Percentiles rank a stretch among this genome's conserved stretches.
Conservation (phyloP, 169 alveolate genomes). For the Cyclospora cayetanensis region DNA sequence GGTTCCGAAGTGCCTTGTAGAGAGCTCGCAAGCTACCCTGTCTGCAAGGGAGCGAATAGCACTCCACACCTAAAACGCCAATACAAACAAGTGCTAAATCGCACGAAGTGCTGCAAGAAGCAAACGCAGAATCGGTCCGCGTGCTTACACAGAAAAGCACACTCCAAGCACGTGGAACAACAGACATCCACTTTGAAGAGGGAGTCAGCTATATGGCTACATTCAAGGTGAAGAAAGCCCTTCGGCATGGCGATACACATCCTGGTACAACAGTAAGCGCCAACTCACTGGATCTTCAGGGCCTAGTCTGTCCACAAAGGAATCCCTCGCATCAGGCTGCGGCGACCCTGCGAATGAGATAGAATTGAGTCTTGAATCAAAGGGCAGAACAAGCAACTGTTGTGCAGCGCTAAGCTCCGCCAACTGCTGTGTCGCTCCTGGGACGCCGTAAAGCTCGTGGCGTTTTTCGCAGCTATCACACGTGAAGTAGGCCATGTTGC, state of each 20-base stretch:
- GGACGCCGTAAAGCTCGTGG: slow-evolving; percentile 85
- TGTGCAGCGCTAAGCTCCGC: slow-evolving; percentile 54
- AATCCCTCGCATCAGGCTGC: slow-evolving; percentile 50
- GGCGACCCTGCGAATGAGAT: slow-evolving; percentile 50
- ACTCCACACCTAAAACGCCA: slow-evolving; percentile 36
- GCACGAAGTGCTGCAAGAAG: no score
- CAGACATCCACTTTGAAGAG: no score
- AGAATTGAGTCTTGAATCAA: slow-evolving; percentile 51
- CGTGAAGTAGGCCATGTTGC: slow-evolving; percentile 93
- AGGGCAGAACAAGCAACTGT: slow-evolving; percentile 29
- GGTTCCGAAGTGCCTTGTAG: slow-evolving; percentile 39
- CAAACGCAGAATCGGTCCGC: no score
- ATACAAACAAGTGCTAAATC: no score
- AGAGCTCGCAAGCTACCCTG: slow-evolving; percentile 64
- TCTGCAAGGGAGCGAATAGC: slow-evolving; percentile 43
- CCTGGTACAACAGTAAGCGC: background rate
- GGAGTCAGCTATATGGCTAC: no score
- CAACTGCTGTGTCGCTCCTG: slow-evolving; percentile 51
- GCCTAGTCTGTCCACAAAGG: slow-evolving; percentile 49
- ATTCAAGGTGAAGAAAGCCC: no score
- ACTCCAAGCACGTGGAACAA: no score
- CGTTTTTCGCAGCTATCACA: slow-evolving; percentile 90
- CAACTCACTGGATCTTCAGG: slow-evolving; percentile 47
- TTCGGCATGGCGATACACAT: no score
- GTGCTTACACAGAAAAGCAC: no score